Evolutionary conservation across 2,329 filamentous ascomycete genomes (phyloP).

Genomic region (Aspergillus jensenii): DNA sequence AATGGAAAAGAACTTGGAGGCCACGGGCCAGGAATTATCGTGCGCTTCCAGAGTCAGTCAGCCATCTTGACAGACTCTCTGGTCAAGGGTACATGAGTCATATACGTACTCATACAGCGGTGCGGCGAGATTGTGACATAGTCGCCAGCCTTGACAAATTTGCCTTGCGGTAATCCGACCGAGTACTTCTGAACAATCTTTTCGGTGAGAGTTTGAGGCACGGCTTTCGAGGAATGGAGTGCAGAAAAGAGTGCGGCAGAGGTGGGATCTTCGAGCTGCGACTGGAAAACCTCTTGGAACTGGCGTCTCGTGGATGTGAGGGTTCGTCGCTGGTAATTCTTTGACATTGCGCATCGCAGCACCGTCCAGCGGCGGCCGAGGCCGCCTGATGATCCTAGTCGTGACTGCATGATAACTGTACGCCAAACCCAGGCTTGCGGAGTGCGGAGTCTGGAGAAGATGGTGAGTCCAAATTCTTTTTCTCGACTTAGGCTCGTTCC

Average conservation of each 20-base stretch:
- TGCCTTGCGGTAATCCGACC: slow-evolving; percentile 71
- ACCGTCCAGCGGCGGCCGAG: slow-evolving; percentile 23
- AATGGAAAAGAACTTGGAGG: slow-evolving; percentile 78
- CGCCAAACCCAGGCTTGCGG: not conserved
- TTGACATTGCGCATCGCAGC: slow-evolving; percentile 24
- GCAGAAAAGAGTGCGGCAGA: slow-evolving; percentile 75
- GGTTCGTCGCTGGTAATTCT: slow-evolving; percentile 26
- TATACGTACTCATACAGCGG: slow-evolving; percentile 63
- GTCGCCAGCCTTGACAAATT: slow-evolving; percentile 75
- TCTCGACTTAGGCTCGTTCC: not conserved
- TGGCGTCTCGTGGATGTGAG: slow-evolving; percentile 30
- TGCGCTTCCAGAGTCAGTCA: slow-evolving; percentile 52
- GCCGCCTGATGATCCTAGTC: slow-evolving; percentile 18
- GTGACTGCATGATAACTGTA: slow-evolving; percentile 16
- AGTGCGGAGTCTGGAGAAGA: slow-evolving; percentile 7
- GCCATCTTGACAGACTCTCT: not conserved
- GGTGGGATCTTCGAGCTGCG: slow-evolving; percentile 59
- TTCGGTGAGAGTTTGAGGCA: slow-evolving; percentile 80
- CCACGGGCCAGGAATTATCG: slow-evolving; percentile 77
- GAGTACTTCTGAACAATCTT: slow-evolving; percentile 87
- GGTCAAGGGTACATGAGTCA: not conserved
- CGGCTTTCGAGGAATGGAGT: slow-evolving; percentile 56
- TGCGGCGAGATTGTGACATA: slow-evolving; percentile 75
- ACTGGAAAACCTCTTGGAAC: slow-evolving; percentile 40
- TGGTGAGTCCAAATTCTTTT: slow-evolving; percentile 1